These are phyloP conservation scores for Agaricales sp. DNA, from an alignment of 1,284 basidiomycete species.

Conservation along the genomic window DNA sequence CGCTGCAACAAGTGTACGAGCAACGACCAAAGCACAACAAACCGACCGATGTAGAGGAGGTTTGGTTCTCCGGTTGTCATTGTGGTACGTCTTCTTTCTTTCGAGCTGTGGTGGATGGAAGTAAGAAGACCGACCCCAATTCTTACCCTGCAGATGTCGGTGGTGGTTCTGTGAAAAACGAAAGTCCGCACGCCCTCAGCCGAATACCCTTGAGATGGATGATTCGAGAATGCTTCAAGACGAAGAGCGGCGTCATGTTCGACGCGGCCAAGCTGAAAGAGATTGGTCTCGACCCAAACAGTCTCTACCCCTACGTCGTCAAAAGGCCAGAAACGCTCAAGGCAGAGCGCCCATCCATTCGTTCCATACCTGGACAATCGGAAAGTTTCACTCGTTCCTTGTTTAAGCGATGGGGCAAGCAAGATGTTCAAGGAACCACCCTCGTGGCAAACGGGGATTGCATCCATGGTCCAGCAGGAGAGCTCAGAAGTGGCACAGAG, in stretches of 20 bases:
- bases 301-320: conserved; percentile 28
- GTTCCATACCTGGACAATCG: conserved; percentile 5
- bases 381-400: no score
- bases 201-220: conserved; percentile 47
- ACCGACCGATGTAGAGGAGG: conserved; percentile 38
- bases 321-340: conserved; percentile 25
- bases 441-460: no score
- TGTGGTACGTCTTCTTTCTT: conserved; percentile 19
- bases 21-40: conserved; percentile 7
- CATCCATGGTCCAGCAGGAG: no score
- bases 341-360: conserved; percentile 11
- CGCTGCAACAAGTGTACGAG: conserved; percentile 18
- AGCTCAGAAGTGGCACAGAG: conserved; percentile 23
- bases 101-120: no score
- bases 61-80: conserved; percentile 41
- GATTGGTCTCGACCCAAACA: conserved; percentile 36
- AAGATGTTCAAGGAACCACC: no score
- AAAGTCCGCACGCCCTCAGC: conserved; percentile 29
- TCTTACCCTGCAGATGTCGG: conserved; percentile 40
- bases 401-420: no score
- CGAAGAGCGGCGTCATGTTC: conserved; percentile 42
- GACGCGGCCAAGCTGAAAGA: conserved; percentile 32
- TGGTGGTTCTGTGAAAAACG: conserved; percentile 35
- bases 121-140: no score
- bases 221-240: conserved; percentile 42